These are phyloP conservation scores for Phytophthora ramorum DNA, from an alignment of 352 stramenopile species.

Conservation along the genomic window DNA sequence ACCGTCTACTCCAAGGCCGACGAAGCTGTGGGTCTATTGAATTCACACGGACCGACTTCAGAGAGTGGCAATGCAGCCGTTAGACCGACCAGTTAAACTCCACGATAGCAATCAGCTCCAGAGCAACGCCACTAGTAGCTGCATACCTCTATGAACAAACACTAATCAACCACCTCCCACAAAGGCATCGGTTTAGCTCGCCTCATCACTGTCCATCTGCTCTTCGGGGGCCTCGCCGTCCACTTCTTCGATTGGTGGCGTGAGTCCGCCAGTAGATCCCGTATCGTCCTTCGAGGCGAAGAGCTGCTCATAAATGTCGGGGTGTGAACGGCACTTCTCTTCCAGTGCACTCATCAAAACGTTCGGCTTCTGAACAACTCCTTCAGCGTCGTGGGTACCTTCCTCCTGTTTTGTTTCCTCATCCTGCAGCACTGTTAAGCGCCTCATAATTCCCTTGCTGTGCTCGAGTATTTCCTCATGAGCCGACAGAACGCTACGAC, in stretches of 20 bases:
- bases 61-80: constrained; percentile 30
- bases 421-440: constrained; percentile 50
- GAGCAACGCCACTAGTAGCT: constrained; percentile 21
- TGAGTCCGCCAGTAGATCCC: constrained; percentile 31
- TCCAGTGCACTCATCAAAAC: constrained; percentile 61
- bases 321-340: constrained; percentile 59
- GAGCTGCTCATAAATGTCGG: constrained; percentile 56
- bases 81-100: constrained; percentile 23
- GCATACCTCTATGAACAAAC: constrained; percentile 32
- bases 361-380: constrained; percentile 11
- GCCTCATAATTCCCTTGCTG: constrained; percentile 63
- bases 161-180: constrained; percentile 24
- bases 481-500: constrained; percentile 61
- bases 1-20: constrained; percentile 71
- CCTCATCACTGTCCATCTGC: constrained; percentile 35
- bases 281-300: constrained; percentile 61
- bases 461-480: constrained; percentile 84
- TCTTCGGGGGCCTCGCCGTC: constrained; percentile 26
- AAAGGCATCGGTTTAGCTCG: constrained; percentile 17
- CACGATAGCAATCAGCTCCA: constrained; percentile 14
- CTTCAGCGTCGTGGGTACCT: not conserved
- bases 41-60: constrained; percentile 39
- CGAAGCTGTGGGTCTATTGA: constrained; percentile 44
- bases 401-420: constrained; percentile 23
- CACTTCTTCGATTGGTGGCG: constrained; percentile 30